Evolutionary conservation across 371 early-diverging fungal genomes (phyloP), one percentile per base, ranked within the genome.

Genomic region (Conidiobolus coronatus): DNA sequence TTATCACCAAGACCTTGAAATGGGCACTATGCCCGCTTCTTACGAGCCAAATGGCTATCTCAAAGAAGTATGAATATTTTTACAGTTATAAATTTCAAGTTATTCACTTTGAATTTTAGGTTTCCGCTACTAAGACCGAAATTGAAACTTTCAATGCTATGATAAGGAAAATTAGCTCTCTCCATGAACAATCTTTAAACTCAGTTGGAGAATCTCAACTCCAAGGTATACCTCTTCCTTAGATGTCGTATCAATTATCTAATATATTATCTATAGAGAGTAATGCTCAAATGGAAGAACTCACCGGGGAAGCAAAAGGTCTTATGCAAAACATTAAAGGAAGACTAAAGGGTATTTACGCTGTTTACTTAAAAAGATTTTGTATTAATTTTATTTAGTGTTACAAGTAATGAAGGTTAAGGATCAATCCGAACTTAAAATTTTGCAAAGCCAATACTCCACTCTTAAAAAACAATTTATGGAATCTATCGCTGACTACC

Each of bases 401-500:
- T 12, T 45, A 8, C 15, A 9, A 33, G 17, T 8, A 6, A 17
- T 36, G 12, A 45, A 45, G 14, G 15, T 45, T 18, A 8, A 17
- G 8, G 45, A 45, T 21, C 45, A 24, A 3, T 45, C 45, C 15
- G 17, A 45, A 36, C 33, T 29, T 17, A 45, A 45, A 13, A 22
- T 45, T 34, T 33, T 24, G 14, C 35, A 45, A 11, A 37, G 15
- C 36, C 45, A 45, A 22, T 59, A 45, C 48, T 53, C 12, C 51
- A 50, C 46, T 50, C 54, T 43, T 40, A 56, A 36, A 47, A 82
- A 83, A 50, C 75, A 75, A 55, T 87, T 89, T 50, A 61, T 86
- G 54, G 79, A 81, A 44, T 68, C 75, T 22, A 81, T 89, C 64
- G 74, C 71, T 50, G 70, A 79, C 36, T 89, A 83, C 53, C 81